These are phyloP conservation scores for Dichotomopilus funicola DNA, from an alignment of 2,329 filamentous ascomycete genomes.

Conservation along the genomic window DNA sequence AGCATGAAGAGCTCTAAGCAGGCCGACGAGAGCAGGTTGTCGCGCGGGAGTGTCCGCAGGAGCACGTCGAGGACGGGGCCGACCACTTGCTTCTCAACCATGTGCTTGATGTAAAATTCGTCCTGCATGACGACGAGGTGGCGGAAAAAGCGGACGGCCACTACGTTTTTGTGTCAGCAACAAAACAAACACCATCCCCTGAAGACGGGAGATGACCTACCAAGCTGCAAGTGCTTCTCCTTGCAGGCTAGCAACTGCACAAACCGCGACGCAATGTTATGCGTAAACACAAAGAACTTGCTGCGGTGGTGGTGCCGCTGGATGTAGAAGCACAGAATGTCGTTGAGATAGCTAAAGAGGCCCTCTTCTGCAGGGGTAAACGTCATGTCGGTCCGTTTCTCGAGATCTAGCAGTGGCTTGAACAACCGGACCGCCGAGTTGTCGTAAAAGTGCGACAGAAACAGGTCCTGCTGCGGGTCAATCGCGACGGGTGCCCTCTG, in stretches of 20 bases:
- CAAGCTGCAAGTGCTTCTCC: conserved; percentile 88
- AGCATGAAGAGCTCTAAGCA: conserved; percentile 92
- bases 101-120: conserved; percentile 81
- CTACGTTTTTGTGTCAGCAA: conserved; percentile 35
- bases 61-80: conserved; percentile 81
- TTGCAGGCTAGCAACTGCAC: conserved; percentile 74
- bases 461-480: conserved; percentile 74
- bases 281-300: conserved; percentile 78
- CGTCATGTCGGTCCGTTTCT: conserved; percentile 59
- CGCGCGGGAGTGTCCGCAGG: conserved; percentile 76
- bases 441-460: conserved; percentile 86
- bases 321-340: conserved; percentile 90
- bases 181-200: not conserved
- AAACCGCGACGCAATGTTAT: conserved; percentile 72
- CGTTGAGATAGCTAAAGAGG: conserved; percentile 85
- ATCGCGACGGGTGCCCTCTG: conserved; percentile 45
- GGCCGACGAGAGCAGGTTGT: conserved; percentile 89
- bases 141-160: conserved; percentile 89
- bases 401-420: conserved; percentile 74
- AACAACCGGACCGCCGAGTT: conserved; percentile 80
- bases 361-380: conserved; percentile 79
- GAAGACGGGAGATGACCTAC: conserved; percentile 43
- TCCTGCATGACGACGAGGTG: conserved; percentile 79
- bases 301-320: conserved; percentile 80
- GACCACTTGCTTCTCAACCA: conserved; percentile 74